phyloP scores from a whole-genome alignment of 495 filamentous ascomycete species.

The Beverwykella pulmonaria region DNA sequence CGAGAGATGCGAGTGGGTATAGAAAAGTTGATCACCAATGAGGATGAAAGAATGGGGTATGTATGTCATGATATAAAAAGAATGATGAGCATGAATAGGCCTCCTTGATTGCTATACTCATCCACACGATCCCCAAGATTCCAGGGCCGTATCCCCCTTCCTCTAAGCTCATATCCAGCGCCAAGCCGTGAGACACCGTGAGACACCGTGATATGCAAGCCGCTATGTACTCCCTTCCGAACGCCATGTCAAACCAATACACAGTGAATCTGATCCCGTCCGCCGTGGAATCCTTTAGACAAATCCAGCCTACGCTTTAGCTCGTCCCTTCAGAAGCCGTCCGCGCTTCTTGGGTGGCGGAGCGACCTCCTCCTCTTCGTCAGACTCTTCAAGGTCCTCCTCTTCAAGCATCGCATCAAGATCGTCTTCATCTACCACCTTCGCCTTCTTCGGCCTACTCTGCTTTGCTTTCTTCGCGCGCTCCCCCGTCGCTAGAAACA shows the following conservation, averaged over 20 bases:
- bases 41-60: too few species aligned
- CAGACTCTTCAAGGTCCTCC: neutral
- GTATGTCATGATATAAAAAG: too few species aligned
- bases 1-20: too few species aligned
- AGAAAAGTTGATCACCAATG: too few species aligned
- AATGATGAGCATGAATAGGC: too few species aligned
- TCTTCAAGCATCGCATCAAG: neutral
- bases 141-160: too few species aligned
- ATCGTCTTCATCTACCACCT: neutral
- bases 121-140: too few species aligned
- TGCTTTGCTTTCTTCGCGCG: conserved; percentile 4
- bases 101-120: neutral
- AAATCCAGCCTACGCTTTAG: neutral
- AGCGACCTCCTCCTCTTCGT: neutral
- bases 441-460: neutral
- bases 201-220: neutral
- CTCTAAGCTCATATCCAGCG: too few species aligned
- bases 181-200: too few species aligned
- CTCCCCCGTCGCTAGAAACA: conserved; percentile 59
- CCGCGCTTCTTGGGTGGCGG: neutral
- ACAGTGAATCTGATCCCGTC: neutral
- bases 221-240: neutral
- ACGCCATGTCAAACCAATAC: neutral
- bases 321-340: neutral
- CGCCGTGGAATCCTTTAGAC: neutral